Evolutionary conservation across 2,329 filamentous ascomycete genomes (phyloP).

Genomic region (Neodidymelliopsis sp.): DNA sequence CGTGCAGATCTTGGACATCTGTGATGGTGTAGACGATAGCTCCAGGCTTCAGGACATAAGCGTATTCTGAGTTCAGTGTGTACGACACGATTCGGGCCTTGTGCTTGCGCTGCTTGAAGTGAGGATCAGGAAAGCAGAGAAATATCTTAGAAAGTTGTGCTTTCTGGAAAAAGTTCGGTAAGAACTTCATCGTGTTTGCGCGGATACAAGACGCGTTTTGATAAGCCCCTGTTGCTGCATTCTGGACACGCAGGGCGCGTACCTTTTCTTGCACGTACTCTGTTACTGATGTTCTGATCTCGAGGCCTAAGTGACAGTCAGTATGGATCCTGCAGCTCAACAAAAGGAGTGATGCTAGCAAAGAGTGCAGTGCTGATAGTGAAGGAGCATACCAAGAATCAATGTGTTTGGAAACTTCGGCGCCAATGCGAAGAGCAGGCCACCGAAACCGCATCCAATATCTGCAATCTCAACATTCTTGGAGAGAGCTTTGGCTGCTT

Average conservation of each 20-base stretch:
- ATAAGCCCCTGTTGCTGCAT: slow-evolving; percentile 63
- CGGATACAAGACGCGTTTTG: slow-evolving; percentile 90
- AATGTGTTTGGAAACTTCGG: slow-evolving; percentile 82
- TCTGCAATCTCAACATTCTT: slow-evolving; percentile 90
- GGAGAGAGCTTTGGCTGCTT: slow-evolving; percentile 50
- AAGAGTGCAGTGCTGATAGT: neutral
- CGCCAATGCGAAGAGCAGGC: slow-evolving; percentile 83
- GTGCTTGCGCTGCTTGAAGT: slow-evolving; percentile 97
- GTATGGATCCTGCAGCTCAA: neutral
- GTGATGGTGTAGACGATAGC: slow-evolving; percentile 96
- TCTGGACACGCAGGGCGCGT: slow-evolving; percentile 76
- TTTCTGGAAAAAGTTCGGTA: slow-evolving; percentile 94
- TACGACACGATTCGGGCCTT: slow-evolving; percentile 93
- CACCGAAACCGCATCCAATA: slow-evolving; percentile 96
- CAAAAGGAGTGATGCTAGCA: no score
- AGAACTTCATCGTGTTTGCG: slow-evolving; percentile 98
- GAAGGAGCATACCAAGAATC: slow-evolving; percentile 72
- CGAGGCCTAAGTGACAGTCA: slow-evolving; percentile 69
- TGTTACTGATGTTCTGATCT: slow-evolving; percentile 89
- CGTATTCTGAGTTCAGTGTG: slow-evolving; percentile 91
- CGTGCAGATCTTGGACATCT: slow-evolving; percentile 91
- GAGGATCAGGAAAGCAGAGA: slow-evolving; percentile 97
- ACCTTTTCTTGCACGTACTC: slow-evolving; percentile 91
- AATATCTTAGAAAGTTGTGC: slow-evolving; percentile 89
- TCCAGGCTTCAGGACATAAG: slow-evolving; percentile 81